Conservation (phyloP, 2,329 filamentous ascomycete genomes). For the Pseudogymnoascus sp. region DNA sequence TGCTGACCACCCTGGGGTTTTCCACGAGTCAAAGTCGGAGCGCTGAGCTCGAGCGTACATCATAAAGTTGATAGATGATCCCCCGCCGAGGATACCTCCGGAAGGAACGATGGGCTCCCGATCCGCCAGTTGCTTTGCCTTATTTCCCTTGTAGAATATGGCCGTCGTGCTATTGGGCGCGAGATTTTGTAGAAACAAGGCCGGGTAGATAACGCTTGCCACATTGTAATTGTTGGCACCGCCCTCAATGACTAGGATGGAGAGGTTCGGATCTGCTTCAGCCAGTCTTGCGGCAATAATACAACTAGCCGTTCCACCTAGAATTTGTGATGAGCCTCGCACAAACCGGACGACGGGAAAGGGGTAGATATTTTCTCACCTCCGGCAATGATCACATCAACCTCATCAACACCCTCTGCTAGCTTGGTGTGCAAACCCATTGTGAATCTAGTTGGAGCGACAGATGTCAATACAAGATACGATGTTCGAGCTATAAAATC, state of each 20-base stretch:
- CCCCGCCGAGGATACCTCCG: slow-evolving; percentile 51
- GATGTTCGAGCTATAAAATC: not conserved
- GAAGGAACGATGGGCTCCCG: slow-evolving; percentile 34
- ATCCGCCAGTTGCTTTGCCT: slow-evolving; percentile 33
- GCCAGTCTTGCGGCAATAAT: slow-evolving; percentile 38
- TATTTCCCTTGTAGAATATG: slow-evolving; percentile 37
- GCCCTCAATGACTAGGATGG: slow-evolving; percentile 42
- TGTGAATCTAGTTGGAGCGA: not conserved
- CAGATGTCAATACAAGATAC: not conserved
- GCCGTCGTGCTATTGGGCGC: slow-evolving; percentile 36
- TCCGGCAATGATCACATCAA: slow-evolving; percentile 16
- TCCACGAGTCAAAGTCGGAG: slow-evolving; percentile 45
- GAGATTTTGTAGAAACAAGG: slow-evolving; percentile 36
- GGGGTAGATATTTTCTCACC: slow-evolving; percentile 7
- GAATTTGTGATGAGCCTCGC: slow-evolving; percentile 3
- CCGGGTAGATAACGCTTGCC: slow-evolving; percentile 37
- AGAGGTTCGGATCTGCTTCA: slow-evolving; percentile 35
- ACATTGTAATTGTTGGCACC: slow-evolving; percentile 41
- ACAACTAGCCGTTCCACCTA: slow-evolving; percentile 35
- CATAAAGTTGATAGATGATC: slow-evolving; percentile 53
- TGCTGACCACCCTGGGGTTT: slow-evolving; percentile 43
- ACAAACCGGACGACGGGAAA: not conserved
- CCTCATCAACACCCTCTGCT: slow-evolving; percentile 9
- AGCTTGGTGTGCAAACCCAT: slow-evolving; percentile 12
- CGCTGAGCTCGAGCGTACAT: slow-evolving; percentile 37